A percentile compares a stretch with the other conserved stretches of the same genome.
Conservation (phyloP, 345 rosid species). For the Hypericum perforatum region DNA sequence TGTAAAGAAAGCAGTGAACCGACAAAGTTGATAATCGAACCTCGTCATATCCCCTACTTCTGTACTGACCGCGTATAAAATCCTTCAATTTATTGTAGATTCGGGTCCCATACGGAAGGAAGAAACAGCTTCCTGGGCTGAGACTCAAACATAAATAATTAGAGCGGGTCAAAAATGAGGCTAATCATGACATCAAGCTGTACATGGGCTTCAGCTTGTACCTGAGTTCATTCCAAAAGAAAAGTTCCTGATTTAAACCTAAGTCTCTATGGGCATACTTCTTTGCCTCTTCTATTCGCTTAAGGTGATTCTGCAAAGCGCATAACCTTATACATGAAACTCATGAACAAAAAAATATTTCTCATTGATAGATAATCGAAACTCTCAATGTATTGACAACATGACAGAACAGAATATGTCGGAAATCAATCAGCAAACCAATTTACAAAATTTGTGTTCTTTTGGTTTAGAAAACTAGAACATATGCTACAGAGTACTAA, state of each 20-base stretch:
- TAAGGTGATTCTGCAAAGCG: conserved; percentile 56
- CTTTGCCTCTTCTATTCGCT: conserved; percentile 71
- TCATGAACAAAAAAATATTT: no score
- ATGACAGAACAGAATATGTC: no score
- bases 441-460: no score
- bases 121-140: conserved; percentile 99
- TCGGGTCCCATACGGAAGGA: conserved; percentile 84
- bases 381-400: no score
- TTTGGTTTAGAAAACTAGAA: no score
- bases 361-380: no score
- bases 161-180: neutral
- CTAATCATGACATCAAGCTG: no score
- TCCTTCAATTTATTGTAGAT: conserved; percentile 77
- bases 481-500: neutral
- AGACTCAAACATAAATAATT: conserved; percentile 16
- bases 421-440: no score
- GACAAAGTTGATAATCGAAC: conserved; percentile 27
- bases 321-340: no score
- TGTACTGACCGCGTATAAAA: conserved; percentile 60
- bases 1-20: neutral
- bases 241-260: conserved; percentile 89
- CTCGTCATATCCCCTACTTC: conserved; percentile 90
- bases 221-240: conserved; percentile 86
- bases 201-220: conserved; percentile 8
- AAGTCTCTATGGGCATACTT: conserved; percentile 82